Conservation (phyloP, 805 yeast genomes). For the Candida namnaoensis region DNA sequence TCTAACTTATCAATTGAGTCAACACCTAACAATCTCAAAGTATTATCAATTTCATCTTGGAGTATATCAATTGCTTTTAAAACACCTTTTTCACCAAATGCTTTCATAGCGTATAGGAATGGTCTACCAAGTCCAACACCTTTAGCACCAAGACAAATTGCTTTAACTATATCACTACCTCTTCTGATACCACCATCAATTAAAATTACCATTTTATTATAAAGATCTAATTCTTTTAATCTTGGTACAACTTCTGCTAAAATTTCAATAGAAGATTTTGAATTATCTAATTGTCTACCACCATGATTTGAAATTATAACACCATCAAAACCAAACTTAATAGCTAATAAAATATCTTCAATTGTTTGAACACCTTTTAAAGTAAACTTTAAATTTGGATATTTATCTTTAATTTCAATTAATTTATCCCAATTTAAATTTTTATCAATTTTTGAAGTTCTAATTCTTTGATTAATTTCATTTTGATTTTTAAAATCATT, state of each 20-base stretch:
- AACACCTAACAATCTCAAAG: conserved; percentile 62
- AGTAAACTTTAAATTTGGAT: conserved; percentile 36
- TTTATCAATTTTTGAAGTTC: conserved; percentile 8
- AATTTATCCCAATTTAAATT: conserved; percentile 25
- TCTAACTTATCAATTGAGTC: conserved; percentile 35
- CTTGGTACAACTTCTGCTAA: conserved; percentile 44
- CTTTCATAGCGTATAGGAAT: conserved; percentile 67
- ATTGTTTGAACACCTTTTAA: conserved; percentile 61
- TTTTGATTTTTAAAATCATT: conserved; percentile 2
- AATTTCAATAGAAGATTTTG: conserved; percentile 54
- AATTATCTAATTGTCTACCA: conserved; percentile 60
- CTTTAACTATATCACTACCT: conserved; percentile 72
- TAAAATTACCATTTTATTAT: conserved; percentile 49
- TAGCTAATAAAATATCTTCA: conserved; percentile 56
- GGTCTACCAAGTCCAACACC: conserved; percentile 75
- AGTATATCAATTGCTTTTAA: conserved; percentile 51
- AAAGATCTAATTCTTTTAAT: conserved; percentile 30
- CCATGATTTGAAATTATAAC: conserved; percentile 69
- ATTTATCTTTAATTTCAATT: conserved; percentile 13
- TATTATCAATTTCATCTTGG: conserved; percentile 51
- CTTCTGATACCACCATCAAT: conserved; percentile 75
- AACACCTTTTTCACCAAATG: conserved; percentile 75
- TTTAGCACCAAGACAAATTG: conserved; percentile 67
- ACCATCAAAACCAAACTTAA: conserved; percentile 51
- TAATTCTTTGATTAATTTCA: conserved; percentile 3